phyloP scores from a whole-genome alignment of 768 basidiomycete genomes.

The Cystofilobasidium bisporidii region DNA sequence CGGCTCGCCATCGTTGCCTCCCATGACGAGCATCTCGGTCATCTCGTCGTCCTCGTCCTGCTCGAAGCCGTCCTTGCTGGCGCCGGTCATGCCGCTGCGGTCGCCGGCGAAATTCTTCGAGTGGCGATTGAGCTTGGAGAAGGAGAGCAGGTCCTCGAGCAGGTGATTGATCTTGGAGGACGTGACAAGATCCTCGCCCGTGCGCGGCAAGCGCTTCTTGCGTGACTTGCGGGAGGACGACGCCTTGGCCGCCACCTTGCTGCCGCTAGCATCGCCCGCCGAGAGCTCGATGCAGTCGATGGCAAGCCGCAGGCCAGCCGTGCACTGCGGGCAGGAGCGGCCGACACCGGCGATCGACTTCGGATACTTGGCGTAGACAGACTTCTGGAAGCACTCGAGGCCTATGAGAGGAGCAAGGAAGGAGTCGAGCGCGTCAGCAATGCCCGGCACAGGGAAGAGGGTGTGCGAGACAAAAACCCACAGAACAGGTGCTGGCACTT shows the following conservation, averaged over 20 bases:
- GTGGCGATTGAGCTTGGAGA: conserved; percentile 73
- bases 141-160: conserved; percentile 65
- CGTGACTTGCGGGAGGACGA: not conserved
- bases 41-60: not conserved
- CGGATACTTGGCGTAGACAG: conserved; percentile 74
- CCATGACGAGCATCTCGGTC: conserved; percentile 1
- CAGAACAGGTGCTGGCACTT: conserved; percentile 94
- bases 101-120: conserved; percentile 70
- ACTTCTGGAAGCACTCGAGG: conserved; percentile 62
- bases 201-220: conserved; percentile 19
- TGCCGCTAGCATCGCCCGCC: conserved; percentile 23
- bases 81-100: not conserved
- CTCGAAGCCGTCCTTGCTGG: conserved; percentile 1
- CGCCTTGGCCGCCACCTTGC: not conserved
- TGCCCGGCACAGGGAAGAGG: not conserved
- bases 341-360: conserved; percentile 51
- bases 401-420: conserved; percentile 28
- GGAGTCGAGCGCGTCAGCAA: not conserved
- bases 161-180: conserved; percentile 86
- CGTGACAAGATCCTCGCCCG: conserved; percentile 33
- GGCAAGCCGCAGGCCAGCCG: conserved; percentile 52
- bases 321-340: conserved; percentile 68
- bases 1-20: not conserved
- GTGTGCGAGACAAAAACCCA: conserved; percentile 30
- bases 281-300: conserved; percentile 75